These are phyloP conservation scores for Sporisorium iseilematis-ciliati DNA, from an alignment of 1,284 basidiomycete genomes.

Conservation along the genomic window DNA sequence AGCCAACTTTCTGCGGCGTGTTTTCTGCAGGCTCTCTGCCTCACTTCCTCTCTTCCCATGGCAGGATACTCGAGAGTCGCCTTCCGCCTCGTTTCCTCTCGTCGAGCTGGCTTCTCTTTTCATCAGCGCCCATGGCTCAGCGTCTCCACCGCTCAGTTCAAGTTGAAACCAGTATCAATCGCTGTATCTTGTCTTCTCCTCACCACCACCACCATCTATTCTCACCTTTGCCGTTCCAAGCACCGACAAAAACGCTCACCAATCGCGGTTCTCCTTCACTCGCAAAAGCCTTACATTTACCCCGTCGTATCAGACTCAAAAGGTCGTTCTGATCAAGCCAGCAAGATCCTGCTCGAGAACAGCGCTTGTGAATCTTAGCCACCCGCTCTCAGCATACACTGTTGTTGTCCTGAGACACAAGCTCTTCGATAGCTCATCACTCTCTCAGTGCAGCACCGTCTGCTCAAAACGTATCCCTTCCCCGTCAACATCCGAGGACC, in stretches of 20 bases:
- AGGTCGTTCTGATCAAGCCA: no score
- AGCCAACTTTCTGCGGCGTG: not conserved
- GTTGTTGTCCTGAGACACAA: not conserved
- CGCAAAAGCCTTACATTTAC: no score
- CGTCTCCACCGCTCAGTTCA: no score
- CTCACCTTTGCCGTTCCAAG: not conserved
- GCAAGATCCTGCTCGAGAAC: no score
- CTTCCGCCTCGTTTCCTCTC: not conserved
- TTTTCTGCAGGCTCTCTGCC: no score
- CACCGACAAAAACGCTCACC: not conserved
- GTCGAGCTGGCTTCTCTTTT: not conserved
- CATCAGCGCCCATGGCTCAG: conserved; percentile 1
- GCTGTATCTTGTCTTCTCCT: not conserved
- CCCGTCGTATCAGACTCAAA: no score
- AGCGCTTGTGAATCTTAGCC: no score
- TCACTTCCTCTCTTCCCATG: not conserved
- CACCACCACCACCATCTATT: not conserved
- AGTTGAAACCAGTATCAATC: not conserved
- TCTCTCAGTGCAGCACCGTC: conserved; percentile 33
- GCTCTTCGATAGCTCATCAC: not conserved
- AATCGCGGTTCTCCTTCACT: no score
- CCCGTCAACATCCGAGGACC: conserved; percentile 31
- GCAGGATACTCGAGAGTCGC: not conserved
- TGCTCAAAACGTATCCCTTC: conserved; percentile 15
- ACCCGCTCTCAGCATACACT: not conserved